These are phyloP conservation scores for Globisporangium spinosum DNA, from an alignment of 352 stramenopile genomes.

Conservation along the genomic window DNA sequence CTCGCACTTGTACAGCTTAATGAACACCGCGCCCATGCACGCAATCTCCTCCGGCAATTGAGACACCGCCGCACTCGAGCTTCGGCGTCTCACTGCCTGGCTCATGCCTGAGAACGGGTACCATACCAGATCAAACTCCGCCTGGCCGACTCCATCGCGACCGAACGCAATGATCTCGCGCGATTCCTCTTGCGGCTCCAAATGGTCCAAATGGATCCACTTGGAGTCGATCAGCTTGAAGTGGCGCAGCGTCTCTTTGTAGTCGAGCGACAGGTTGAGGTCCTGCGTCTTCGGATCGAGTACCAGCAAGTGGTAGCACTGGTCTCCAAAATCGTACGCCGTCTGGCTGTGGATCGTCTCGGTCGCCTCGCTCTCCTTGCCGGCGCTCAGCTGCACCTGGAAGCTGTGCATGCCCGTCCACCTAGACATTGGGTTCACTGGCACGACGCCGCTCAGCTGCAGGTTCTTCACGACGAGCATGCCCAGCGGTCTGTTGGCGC, in stretches of 20 bases:
- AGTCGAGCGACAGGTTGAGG: slow-evolving; percentile 34
- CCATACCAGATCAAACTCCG: slow-evolving; percentile 40
- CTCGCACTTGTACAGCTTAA: slow-evolving; percentile 42
- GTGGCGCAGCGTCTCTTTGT: slow-evolving; percentile 33
- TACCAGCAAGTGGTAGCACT: slow-evolving; percentile 31
- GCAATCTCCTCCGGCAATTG: slow-evolving; percentile 32
- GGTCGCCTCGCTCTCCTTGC: slow-evolving; percentile 27
- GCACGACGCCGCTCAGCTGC: slow-evolving; percentile 26
- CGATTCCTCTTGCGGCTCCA: slow-evolving; percentile 27
- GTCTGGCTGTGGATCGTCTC: slow-evolving; percentile 27
- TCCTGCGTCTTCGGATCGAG: slow-evolving; percentile 43
- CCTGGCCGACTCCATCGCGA: slow-evolving; percentile 29
- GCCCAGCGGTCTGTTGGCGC: slow-evolving; percentile 34
- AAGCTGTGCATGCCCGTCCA: slow-evolving; percentile 36
- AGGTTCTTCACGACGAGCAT: slow-evolving; percentile 39
- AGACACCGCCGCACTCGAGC: not conserved
- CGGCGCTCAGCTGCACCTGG: slow-evolving; percentile 28
- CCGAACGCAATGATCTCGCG: slow-evolving; percentile 36
- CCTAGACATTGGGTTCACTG: slow-evolving; percentile 25
- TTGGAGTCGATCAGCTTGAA: slow-evolving; percentile 37
- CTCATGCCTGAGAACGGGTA: slow-evolving; percentile 30
- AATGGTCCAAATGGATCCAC: slow-evolving; percentile 43
- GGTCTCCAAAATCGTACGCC: slow-evolving; percentile 23
- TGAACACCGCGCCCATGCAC: slow-evolving; percentile 37
- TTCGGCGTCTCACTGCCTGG: slow-evolving; percentile 5